These are phyloP conservation scores for Trichoderma afroharzianum DNA, from an alignment of 2,329 filamentous ascomycete species.

Conservation along the genomic window DNA sequence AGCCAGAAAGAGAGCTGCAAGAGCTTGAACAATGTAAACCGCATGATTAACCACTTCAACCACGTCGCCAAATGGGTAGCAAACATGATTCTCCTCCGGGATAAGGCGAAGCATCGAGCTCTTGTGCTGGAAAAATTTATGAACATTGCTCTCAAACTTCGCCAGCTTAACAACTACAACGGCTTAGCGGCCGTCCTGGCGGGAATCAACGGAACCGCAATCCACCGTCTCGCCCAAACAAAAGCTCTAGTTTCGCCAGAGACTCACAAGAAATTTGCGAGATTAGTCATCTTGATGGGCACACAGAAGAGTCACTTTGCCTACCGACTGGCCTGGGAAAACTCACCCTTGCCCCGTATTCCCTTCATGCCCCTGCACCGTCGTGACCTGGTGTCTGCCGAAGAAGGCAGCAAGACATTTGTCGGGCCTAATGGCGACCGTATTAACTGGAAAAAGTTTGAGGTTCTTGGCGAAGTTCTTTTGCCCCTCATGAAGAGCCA, in stretches of 20 bases:
- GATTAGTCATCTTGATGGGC: slow-evolving; percentile 87
- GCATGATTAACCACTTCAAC: slow-evolving; percentile 92
- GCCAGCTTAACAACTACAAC: slow-evolving; percentile 95
- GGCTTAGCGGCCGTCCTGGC: slow-evolving; percentile 90
- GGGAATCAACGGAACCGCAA: slow-evolving; percentile 82
- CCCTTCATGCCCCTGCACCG: slow-evolving; percentile 89
- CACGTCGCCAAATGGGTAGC: slow-evolving; percentile 79
- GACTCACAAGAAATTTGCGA: slow-evolving; percentile 78
- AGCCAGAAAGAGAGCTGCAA: slow-evolving; percentile 71
- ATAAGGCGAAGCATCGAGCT: slow-evolving; percentile 93
- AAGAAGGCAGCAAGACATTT: slow-evolving; percentile 89
- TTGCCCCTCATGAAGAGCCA: slow-evolving; percentile 90
- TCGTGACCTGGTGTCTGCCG: slow-evolving; percentile 84
- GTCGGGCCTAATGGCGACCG: slow-evolving; percentile 67
- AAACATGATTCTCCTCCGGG: slow-evolving; percentile 80
- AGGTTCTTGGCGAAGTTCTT: slow-evolving; percentile 89
- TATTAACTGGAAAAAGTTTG: slow-evolving; percentile 98
- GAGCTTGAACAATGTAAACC: slow-evolving; percentile 80
- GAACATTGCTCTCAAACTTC: slow-evolving; percentile 78
- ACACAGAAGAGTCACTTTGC: slow-evolving; percentile 89
- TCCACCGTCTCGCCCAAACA: slow-evolving; percentile 80
- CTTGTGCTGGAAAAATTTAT: slow-evolving; percentile 94
- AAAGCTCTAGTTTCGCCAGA: slow-evolving; percentile 68
- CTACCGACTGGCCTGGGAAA: slow-evolving; percentile 97
- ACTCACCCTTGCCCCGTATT: slow-evolving; percentile 83